These are phyloP conservation scores for Geotrichum bryndzae DNA, from an alignment of 1,139 yeast species.

Conservation along the genomic window DNA sequence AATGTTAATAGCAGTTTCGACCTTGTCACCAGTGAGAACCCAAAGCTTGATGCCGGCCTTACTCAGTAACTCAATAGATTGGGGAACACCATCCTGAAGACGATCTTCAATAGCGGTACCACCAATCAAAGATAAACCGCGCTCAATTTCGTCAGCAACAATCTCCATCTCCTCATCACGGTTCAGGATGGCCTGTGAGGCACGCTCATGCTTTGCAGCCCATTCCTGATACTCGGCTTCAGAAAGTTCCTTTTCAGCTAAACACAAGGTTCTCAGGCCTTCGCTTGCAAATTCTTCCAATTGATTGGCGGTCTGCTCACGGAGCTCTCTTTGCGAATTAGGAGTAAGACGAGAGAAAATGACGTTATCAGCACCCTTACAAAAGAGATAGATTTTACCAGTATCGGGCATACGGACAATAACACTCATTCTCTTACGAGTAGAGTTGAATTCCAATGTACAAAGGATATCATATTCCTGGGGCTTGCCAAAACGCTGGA, in stretches of 20 bases:
- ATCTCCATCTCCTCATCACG: constrained; percentile 72
- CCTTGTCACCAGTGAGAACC: constrained; percentile 95
- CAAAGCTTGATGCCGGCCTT: constrained; percentile 90
- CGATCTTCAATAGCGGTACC: constrained; percentile 97
- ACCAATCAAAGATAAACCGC: constrained; percentile 63
- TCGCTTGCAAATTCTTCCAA: constrained; percentile 88
- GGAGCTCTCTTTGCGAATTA: constrained; percentile 17
- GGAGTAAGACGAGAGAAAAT: constrained; percentile 66
- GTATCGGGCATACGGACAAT: constrained; percentile 66
- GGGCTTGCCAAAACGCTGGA: constrained; percentile 68
- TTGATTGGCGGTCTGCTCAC: constrained; percentile 57
- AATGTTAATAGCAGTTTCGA: constrained; percentile 93
- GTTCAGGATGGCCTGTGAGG: constrained; percentile 61
- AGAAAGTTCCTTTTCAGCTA: constrained; percentile 72
- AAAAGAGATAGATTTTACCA: constrained; percentile 70
- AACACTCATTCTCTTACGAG: constrained; percentile 96
- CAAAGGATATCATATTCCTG: constrained; percentile 69
- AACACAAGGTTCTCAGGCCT: constrained; percentile 89
- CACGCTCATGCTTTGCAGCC: constrained; percentile 62
- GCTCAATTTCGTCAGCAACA: constrained; percentile 74
- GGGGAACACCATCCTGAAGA: constrained; percentile 91
- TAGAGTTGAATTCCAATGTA: constrained; percentile 93
- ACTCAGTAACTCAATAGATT: constrained; percentile 71
- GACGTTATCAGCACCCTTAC: constrained; percentile 98
- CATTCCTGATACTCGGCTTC: constrained; percentile 58